Base-by-base conservation (phyloP, 78 protist species). In the Emiliania huxleyi region DNA sequence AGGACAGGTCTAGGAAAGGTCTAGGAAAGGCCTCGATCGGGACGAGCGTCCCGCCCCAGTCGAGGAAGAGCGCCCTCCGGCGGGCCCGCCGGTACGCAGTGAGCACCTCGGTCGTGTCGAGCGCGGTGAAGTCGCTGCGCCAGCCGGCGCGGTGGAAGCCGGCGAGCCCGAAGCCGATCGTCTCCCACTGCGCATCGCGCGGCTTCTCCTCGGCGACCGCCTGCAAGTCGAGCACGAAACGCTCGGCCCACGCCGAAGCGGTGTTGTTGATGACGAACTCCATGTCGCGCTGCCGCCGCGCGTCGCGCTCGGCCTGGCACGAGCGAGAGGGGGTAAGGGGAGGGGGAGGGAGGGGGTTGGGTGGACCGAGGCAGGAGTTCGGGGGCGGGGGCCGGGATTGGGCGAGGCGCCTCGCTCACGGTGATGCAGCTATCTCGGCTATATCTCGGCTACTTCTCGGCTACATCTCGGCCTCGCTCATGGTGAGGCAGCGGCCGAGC, bases 31-130 rank as follows among this genome's bases (percentile, higher is more conserved):
- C 22, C 18, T 71, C 81, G 81, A 71, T 29, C 29, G 42, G 23
- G 37, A 79, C 87, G 55, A 79, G 4, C 40, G 87, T 79, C 37
- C 87, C 87, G 2, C 87, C 87, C 87, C 87, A 79, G 35, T 79
- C 87, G 40, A 79, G 38, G 87, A 79, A 79, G 87, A 79, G 40
- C 52, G 87, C 87, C 11, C 87, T 49, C 1, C 87, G 46, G 6
- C 48, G 33, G 35, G 87, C 52, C 4, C 52, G 48, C 15, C 87
- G 87, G 49, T 79, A 79, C 26, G 87, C 87, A 1, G 87, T 33
- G 35, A 79, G 87, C 55, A 79, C 87, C 37, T 79, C 87, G 23
- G 87, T 79, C 49, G 52, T 25, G 33, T 79, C 87, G 87, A 79
- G 87, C 26, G 87, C 11, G 25, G 25, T 11, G 37, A 79, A 43